Evolutionary conservation across 1,284 basidiomycete species (phyloP).

Genomic region (Austroboletus novae-zelandiae): DNA sequence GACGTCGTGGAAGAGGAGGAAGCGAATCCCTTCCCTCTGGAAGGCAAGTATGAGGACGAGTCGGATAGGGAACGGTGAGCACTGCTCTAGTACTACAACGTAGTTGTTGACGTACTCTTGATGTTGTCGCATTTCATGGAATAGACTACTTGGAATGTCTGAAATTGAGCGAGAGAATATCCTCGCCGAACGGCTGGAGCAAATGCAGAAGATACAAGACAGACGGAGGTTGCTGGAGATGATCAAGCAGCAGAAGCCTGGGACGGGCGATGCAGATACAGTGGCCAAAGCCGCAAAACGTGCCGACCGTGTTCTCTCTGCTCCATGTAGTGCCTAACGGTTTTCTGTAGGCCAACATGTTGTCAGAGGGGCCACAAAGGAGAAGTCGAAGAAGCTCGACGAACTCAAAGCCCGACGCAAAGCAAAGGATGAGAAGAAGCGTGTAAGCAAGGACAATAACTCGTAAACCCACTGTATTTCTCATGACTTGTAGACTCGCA

Average conservation of each 20-base stretch:
- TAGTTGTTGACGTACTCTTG: constrained; percentile 21
- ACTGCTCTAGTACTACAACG: constrained; percentile 20
- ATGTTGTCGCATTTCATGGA: constrained; percentile 9
- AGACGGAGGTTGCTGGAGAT: constrained; percentile 74
- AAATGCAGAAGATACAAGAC: constrained; percentile 77
- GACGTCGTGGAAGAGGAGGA: constrained; percentile 44
- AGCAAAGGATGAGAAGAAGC: constrained; percentile 75
- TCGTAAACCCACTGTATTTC: neutral
- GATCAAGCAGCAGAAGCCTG: constrained; percentile 61
- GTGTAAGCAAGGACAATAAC: constrained; percentile 41
- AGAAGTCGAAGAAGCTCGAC: constrained; percentile 78
- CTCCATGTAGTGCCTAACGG: constrained; percentile 1
- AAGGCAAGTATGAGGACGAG: constrained; percentile 87
- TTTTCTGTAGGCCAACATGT: constrained; percentile 62
- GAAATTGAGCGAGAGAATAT: constrained; percentile 90
- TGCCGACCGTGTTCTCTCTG: constrained; percentile 32
- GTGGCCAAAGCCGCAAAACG: constrained; percentile 76
- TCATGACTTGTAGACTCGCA: constrained; percentile 36
- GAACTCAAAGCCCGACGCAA: constrained; percentile 82
- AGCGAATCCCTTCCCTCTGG: constrained; percentile 82
- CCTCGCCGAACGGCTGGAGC: constrained; percentile 75
- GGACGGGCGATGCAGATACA: constrained; percentile 50
- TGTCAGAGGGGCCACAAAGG: constrained; percentile 76
- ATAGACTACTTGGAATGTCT: constrained; percentile 74
- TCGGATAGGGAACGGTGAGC: constrained; percentile 76